Percentiles rank a stretch among this genome's conserved stretches.
phyloP scores from a whole-genome alignment of 179 eudicot species.

The Silene noctiflora region DNA sequence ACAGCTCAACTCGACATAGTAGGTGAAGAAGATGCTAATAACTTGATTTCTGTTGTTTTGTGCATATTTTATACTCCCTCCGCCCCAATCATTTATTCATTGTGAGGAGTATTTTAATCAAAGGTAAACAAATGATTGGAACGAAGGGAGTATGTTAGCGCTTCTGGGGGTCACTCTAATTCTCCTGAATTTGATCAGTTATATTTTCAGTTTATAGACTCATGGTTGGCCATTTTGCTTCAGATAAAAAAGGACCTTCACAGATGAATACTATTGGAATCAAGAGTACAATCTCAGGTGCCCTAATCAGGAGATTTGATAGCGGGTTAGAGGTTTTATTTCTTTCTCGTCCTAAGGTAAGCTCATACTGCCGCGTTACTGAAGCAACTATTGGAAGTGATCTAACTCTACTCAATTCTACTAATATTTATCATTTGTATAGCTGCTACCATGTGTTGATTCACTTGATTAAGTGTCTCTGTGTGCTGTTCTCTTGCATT shows the following conservation, averaged over 20 bases:
- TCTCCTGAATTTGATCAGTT: background rate
- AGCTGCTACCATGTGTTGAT: background rate
- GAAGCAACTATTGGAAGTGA: constrained; percentile 14
- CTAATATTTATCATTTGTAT: background rate
- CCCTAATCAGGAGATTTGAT: background rate
- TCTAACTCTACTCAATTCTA: background rate
- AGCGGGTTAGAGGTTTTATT: too few relatives aligned
- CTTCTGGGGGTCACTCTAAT: background rate
- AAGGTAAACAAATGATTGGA: too few relatives aligned
- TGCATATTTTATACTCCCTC: background rate
- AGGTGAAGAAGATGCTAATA: constrained; percentile 1
- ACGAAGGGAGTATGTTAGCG: background rate
- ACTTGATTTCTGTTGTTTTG: background rate
- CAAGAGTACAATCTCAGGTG: constrained; percentile 6
- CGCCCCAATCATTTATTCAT: too few relatives aligned
- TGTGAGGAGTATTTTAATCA: too few relatives aligned
- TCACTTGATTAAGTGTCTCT: background rate
- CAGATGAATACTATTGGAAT: background rate
- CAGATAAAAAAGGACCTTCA: background rate
- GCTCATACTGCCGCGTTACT: background rate
- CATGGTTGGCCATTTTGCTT: background rate
- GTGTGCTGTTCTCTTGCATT: background rate
- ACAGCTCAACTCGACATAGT: background rate
- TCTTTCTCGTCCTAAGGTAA: too few relatives aligned
- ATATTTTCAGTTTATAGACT: background rate